Conservation (phyloP, 495 filamentous ascomycete genomes). For the Cudoniella acicularis region DNA sequence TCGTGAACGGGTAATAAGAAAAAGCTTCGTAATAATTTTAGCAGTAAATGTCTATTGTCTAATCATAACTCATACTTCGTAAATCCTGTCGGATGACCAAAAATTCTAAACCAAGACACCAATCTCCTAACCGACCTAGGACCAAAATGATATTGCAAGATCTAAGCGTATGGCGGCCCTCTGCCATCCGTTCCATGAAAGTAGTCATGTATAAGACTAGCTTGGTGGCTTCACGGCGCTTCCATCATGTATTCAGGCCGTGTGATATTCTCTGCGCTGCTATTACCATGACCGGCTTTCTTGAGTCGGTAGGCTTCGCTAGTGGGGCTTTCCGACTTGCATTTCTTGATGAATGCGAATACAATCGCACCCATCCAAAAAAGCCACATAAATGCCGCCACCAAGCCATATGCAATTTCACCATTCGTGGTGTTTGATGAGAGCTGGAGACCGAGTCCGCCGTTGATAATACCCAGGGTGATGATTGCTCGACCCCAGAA, state of each 20-base stretch:
- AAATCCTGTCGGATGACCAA: no score
- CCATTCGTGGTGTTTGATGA: slow-evolving; percentile 22
- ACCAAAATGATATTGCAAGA: no score
- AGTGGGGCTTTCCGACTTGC: neutral
- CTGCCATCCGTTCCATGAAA: no score
- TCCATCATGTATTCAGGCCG: neutral
- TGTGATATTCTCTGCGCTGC: neutral
- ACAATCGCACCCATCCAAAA: slow-evolving; percentile 19
- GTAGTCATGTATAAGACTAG: no score
- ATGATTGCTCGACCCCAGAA: slow-evolving; percentile 66
- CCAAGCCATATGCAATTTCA: slow-evolving; percentile 54
- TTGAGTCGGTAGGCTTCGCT: neutral
- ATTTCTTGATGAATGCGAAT: slow-evolving; percentile 4
- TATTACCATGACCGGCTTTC: neutral
- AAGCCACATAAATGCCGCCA: slow-evolving; percentile 47
- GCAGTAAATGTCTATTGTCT: no score
- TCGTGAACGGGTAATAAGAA: no score
- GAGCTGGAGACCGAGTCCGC: slow-evolving; percentile 59
- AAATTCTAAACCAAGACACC: no score
- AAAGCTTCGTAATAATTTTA: no score
- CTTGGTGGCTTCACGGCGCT: neutral
- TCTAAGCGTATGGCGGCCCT: no score
- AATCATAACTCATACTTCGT: no score
- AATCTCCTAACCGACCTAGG: no score
- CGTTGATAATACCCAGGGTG: slow-evolving; percentile 64